Evolutionary conservation across 495 filamentous ascomycete genomes (phyloP).

Genomic region (Neurospora sp.): DNA sequence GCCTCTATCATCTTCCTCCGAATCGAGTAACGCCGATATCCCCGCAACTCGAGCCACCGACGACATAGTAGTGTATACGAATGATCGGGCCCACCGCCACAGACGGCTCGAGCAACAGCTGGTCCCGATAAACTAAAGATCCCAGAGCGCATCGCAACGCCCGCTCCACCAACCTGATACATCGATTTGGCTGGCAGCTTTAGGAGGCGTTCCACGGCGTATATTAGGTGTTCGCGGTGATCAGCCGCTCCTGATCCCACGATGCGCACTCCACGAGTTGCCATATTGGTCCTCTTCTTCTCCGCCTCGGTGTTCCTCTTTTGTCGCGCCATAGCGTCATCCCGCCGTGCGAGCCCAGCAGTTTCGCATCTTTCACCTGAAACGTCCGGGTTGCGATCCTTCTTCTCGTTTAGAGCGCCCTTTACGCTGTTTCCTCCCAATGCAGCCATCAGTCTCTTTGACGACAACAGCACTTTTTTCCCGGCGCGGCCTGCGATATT

Average conservation of each 20-base stretch:
- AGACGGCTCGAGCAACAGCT: conserved; percentile 2
- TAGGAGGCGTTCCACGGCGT: background rate
- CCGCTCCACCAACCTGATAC: background rate
- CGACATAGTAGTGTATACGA: background rate
- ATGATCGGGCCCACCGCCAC: background rate
- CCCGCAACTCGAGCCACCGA: background rate
- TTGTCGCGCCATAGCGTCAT: conserved; percentile 30
- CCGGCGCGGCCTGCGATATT: conserved; percentile 88
- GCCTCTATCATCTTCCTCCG: background rate
- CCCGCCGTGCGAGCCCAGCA: conserved; percentile 14
- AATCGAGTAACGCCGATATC: background rate
- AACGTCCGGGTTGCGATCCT: conserved; percentile 25
- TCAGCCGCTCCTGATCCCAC: conserved; percentile 5
- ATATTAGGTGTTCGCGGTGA: background rate
- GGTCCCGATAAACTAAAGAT: background rate
- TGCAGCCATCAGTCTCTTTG: conserved; percentile 88
- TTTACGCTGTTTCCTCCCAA: conserved; percentile 84
- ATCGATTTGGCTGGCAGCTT: background rate
- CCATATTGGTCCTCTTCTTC: conserved; percentile 36
- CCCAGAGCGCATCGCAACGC: background rate
- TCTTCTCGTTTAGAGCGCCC: conserved; percentile 40
- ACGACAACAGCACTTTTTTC: conserved; percentile 97
- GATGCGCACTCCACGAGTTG: conserved; percentile 38
- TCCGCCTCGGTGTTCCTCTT: conserved; percentile 38
- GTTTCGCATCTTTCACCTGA: conserved; percentile 16